A percentile compares a stretch with the other conserved stretches of the same genome.
Evolutionary conservation across 768 basidiomycete species (phyloP).

Genomic region (Kwoniella sp.): DNA sequence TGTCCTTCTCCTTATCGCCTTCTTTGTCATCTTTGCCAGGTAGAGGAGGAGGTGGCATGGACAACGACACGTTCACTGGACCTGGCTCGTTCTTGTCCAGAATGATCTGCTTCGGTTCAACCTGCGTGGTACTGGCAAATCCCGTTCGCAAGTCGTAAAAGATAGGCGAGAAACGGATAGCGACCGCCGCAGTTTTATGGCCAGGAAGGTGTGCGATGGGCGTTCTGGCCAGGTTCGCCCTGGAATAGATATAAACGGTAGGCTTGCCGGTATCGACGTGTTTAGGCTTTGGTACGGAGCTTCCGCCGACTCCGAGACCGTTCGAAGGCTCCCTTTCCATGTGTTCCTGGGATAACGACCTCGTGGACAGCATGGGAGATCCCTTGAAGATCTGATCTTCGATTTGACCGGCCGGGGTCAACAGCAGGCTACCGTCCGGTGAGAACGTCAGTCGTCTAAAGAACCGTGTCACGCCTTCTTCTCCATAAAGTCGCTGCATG

Average conservation of each 20-base stretch:
- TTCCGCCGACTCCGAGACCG: constrained; percentile 7
- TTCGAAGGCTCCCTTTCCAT: constrained; percentile 5
- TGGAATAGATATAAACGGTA: constrained; percentile 87
- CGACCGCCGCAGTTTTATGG: constrained; percentile 91
- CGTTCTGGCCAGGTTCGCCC: constrained; percentile 86
- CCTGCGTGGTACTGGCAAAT: constrained; percentile 38
- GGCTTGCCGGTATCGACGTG: constrained; percentile 54
- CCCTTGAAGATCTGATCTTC: constrained; percentile 72
- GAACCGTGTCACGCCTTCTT: constrained; percentile 92
- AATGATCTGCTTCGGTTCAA: constrained; percentile 58
- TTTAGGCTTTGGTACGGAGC: constrained; percentile 45
- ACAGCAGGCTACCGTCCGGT: constrained; percentile 84
- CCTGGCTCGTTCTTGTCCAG: constrained; percentile 54
- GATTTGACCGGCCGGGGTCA: constrained; percentile 95
- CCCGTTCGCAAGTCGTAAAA: constrained; percentile 80
- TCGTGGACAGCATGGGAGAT: constrained; percentile 30
- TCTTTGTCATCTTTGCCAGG: constrained; percentile 54
- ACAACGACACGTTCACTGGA: constrained; percentile 51
- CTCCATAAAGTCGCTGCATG: constrained; percentile 82
- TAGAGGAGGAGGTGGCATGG: constrained; percentile 60
- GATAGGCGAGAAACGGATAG: constrained; percentile 87
- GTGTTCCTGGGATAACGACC: constrained; percentile 27
- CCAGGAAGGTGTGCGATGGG: constrained; percentile 94
- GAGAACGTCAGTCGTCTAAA: constrained; percentile 91
- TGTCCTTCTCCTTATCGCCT: constrained; percentile 22